A percentile compares a stretch with the other conserved stretches of the same genome.
Evolutionary conservation across 345 rosid species (phyloP).

Genomic region (Arabidopsis thaliana): DNA sequence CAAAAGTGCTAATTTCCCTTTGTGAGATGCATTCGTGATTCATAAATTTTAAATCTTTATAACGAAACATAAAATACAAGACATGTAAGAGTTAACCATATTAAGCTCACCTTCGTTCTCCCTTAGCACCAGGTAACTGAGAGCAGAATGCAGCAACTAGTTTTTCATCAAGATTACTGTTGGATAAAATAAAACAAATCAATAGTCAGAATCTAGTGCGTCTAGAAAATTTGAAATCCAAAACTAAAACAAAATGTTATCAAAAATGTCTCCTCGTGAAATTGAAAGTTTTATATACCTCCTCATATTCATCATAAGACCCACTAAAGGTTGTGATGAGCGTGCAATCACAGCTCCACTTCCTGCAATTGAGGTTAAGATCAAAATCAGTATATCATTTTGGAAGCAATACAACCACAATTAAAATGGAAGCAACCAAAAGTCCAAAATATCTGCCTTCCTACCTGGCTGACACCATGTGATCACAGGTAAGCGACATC

Average conservation of each 20-base stretch:
- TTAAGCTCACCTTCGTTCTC: conserved; percentile 60
- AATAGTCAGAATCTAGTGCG: conserved; percentile 12
- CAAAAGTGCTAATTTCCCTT: background rate
- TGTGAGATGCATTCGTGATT: conserved; percentile 9
- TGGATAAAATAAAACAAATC: conserved; percentile 36
- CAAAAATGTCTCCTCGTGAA: background rate
- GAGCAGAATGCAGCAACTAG: conserved; percentile 91
- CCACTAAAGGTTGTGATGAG: conserved; percentile 96
- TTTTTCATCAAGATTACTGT: conserved; percentile 91
- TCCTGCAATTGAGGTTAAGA: conserved; percentile 48
- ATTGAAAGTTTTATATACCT: conserved; percentile 57
- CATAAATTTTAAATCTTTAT: background rate
- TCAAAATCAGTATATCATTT: conserved; percentile 37
- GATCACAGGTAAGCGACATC: conserved; percentile 85
- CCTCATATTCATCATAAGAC: conserved; percentile 97
- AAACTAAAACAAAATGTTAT: conserved; percentile 26
- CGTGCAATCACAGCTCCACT: conserved; percentile 97
- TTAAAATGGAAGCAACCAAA: conserved; percentile 25
- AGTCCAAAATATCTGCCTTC: conserved; percentile 23
- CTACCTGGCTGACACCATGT: conserved; percentile 96
- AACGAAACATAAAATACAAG: conserved; percentile 22
- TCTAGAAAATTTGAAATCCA: conserved; percentile 34
- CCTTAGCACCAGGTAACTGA: conserved; percentile 58
- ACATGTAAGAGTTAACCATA: conserved; percentile 10
- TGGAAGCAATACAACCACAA: conserved; percentile 23